Base-by-base conservation (phyloP, 108 stramenopile species). In the Cyclotella sp. region DNA sequence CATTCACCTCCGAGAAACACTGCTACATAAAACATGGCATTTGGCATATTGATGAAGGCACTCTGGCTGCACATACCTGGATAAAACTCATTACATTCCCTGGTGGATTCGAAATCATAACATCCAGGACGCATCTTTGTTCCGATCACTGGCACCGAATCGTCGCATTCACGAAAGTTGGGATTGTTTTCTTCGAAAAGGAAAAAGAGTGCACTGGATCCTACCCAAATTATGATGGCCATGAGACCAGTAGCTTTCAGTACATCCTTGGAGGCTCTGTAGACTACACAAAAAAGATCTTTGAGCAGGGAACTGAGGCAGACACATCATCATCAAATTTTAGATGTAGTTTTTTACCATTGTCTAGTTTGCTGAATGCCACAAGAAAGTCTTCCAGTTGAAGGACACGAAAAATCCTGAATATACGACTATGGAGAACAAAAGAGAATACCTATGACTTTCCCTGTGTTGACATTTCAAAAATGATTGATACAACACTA, bases 1-100 rank as follows among this genome's bases (percentile, higher is more conserved):
- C 96, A 97, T 76, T 97, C 96, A 13, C 96, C 96, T 54, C 89
- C 94, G 46, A 97, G 77, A 80, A 97, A 97, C 24, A 97, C 86
- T 16, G 95, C 96, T 2, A 91, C 88, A 79, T 89, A 94, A 78
- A 87, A 97, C 89, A 96, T 78, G n/a, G 90, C 65, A 67, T 90
- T 88, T 22, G 94, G 94, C 87, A 95, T 88, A 70, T 81, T 91
- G 26, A 81, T 86, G 63, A 95, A 97, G 15, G 88, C 93, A 61
- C 85, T 82, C 78, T 95, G 92, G 28, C 78, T 77, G 59, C 91
- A 95, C 85, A 91, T 83, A 19, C 83, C 90, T n/a, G 88, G 85
- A 75, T 93, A 93, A 63, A 71, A 64, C 6, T 72, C 86, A 73
- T 90, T 90, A 76, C 92, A 92, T 40, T 53, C 91, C 3, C 65